These are phyloP conservation scores for Nannizziopsis arthrosporioides DNA, from an alignment of 2,329 filamentous ascomycete species.

Conservation along the genomic window DNA sequence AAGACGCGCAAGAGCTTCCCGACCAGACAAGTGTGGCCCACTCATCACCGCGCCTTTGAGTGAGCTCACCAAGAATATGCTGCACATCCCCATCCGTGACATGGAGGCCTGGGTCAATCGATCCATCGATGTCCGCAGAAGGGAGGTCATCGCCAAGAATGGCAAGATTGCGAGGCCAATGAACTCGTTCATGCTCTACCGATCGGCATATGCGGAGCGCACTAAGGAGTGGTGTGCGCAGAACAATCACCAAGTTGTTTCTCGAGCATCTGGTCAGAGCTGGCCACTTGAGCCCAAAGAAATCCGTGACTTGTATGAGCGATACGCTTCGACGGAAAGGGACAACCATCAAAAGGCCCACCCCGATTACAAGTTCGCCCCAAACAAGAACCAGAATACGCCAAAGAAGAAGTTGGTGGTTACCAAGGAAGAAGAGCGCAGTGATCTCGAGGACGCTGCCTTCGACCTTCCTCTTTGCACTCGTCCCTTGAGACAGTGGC, in stretches of 20 bases:
- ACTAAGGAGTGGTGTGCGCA: conserved; percentile 70
- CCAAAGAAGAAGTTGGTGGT: conserved; percentile 40
- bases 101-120: conserved; percentile 72
- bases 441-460: conserved; percentile 29
- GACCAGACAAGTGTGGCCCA: conserved; percentile 11
- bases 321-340: conserved; percentile 67
- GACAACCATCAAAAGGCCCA: conserved; percentile 75
- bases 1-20: conserved; percentile 14
- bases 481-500: conserved; percentile 17
- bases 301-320: conserved; percentile 63
- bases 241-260: conserved; percentile 91
- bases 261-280: conserved; percentile 70
- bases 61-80: conserved; percentile 16
- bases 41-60: conserved; percentile 17
- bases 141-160: conserved; percentile 58
- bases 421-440: conserved; percentile 31
- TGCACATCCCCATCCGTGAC: conserved; percentile 53
- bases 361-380: conserved; percentile 88
- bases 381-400: conserved; percentile 50
- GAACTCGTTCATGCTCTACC: conserved; percentile 98
- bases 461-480: conserved; percentile 17
- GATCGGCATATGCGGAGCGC: conserved; percentile 79
- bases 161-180: conserved; percentile 83
- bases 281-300: conserved; percentile 72
- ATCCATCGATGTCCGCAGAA: conserved; percentile 50